These are phyloP conservation scores for Candida labiduridarum DNA, from an alignment of 1,139 yeast species.

Conservation along the genomic window DNA sequence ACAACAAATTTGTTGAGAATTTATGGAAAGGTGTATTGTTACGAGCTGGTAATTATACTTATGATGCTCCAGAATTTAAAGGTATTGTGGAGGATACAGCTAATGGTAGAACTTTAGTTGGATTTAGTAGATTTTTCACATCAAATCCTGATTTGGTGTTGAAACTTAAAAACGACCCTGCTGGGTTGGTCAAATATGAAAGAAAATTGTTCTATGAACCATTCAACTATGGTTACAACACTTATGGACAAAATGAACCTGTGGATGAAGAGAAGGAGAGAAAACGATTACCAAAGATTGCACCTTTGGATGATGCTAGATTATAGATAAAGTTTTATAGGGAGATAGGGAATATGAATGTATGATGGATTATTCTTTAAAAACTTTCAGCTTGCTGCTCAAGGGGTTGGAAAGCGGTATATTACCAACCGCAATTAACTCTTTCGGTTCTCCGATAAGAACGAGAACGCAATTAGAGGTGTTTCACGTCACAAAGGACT, in stretches of 20 bases:
- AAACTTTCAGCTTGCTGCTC: too few relatives aligned
- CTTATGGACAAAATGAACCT: conserved; percentile 17
- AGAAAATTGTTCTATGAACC: conserved; percentile 25
- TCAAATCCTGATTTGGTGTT: conserved; percentile 56
- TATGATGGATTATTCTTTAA: too few relatives aligned
- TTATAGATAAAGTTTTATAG: not conserved
- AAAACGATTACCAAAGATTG: conserved; percentile 13
- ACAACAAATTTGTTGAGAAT: conserved; percentile 39
- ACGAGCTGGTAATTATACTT: conserved; percentile 49
- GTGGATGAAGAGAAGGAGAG: conserved; percentile 21
- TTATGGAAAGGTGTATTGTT: conserved; percentile 53
- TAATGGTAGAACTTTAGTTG: conserved; percentile 44
- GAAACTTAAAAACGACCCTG: conserved; percentile 43
- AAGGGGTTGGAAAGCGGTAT: too few relatives aligned
- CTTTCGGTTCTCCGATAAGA: too few relatives aligned
- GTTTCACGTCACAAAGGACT: too few relatives aligned
- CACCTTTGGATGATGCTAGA: conserved; percentile 1
- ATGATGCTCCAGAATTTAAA: conserved; percentile 26
- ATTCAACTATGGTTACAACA: conserved; percentile 30
- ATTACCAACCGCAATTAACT: too few relatives aligned
- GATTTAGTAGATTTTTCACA: conserved; percentile 48
- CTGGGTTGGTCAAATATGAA: conserved; percentile 34
- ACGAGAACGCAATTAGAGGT: too few relatives aligned
- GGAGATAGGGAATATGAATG: too few relatives aligned
- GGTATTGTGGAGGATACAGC: conserved; percentile 25